Evolutionary conservation across 2,329 filamentous ascomycete species (phyloP).

Genomic region (Emergomyces africanus): DNA sequence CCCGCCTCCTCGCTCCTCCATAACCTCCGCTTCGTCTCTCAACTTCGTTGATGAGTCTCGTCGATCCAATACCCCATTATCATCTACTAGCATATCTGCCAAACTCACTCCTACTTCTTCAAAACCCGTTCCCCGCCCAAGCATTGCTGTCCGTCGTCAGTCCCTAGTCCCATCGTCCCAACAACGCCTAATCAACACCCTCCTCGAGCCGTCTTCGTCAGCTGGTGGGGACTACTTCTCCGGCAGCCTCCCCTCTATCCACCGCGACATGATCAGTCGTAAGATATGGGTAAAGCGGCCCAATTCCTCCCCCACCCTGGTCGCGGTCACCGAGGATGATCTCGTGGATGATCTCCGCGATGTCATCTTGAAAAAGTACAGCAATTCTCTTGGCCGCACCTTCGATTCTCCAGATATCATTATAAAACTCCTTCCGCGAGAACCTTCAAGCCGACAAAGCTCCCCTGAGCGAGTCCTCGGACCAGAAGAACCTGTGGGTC

Average conservation of each 20-base stretch:
- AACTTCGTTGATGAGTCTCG: constrained; percentile 18
- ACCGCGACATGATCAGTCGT: constrained; percentile 33
- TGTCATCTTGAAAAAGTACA: constrained; percentile 83
- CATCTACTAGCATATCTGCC: not conserved
- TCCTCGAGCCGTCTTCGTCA: constrained; percentile 19
- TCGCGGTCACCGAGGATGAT: constrained; percentile 75
- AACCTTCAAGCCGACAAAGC: constrained; percentile 33
- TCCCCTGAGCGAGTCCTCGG: constrained; percentile 56
- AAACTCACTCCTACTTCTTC: not conserved
- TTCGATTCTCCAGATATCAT: constrained; percentile 87
- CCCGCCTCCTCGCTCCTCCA: constrained; percentile 5
- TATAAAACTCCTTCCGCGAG: constrained; percentile 62
- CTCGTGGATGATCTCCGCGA: constrained; percentile 91
- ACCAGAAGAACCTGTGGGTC: constrained; percentile 72
- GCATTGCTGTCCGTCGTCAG: constrained; percentile 24
- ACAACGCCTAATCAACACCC: constrained; percentile 24
- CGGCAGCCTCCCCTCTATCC: constrained; percentile 10
- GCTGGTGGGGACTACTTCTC: constrained; percentile 14
- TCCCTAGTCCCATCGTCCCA: constrained; percentile 29
- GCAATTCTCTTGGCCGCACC: constrained; percentile 75
- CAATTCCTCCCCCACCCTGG: constrained; percentile 71
- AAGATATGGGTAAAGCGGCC: constrained; percentile 95
- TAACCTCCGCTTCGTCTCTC: constrained; percentile 15
- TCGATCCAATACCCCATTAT: constrained; percentile 2
- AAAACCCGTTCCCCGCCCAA: constrained; percentile 4